Conservation (phyloP, 345 rosid species). For the Combretum micranthum region DNA sequence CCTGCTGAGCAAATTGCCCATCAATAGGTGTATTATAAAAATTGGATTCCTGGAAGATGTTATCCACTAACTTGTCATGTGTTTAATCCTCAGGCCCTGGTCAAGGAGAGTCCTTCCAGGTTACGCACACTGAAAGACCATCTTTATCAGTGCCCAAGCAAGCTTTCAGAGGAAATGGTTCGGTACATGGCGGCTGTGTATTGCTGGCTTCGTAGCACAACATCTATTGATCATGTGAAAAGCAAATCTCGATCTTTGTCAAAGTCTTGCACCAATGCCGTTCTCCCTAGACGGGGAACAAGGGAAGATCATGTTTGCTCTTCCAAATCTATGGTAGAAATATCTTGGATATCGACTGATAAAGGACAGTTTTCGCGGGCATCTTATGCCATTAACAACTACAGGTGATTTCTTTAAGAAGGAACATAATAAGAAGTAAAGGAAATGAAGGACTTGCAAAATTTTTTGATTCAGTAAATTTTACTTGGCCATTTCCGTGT, state of each 20-base stretch:
- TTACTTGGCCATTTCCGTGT: too few relatives aligned
- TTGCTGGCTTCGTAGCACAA: constrained; percentile 59
- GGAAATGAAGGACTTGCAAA: not conserved
- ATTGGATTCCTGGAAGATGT: not conserved
- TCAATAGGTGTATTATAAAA: not conserved
- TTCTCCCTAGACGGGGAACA: constrained; percentile 37
- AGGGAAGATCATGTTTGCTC: constrained; percentile 57
- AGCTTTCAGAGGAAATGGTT: constrained; percentile 91
- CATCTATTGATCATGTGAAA: constrained; percentile 36
- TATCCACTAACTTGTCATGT: not conserved
- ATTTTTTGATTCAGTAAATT: too few relatives aligned
- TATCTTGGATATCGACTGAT: constrained; percentile 69
- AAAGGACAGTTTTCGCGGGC: constrained; percentile 56
- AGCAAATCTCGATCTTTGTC: constrained; percentile 43
- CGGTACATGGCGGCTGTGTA: constrained; percentile 80
- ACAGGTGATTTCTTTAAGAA: constrained; percentile 40
- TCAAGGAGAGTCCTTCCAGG: constrained; percentile 29
- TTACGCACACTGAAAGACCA: constrained; percentile 70
- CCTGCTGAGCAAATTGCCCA: not conserved
- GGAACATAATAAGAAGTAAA: not conserved
- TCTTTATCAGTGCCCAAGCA: constrained; percentile 71
- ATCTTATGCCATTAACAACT: constrained; percentile 64
- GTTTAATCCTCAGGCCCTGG: not conserved
- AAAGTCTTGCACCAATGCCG: constrained; percentile 58
- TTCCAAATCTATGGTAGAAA: constrained; percentile 62